phyloP scores from a whole-genome alignment of 2,329 filamentous ascomycete genomes.

The Lachnellula hyalina region DNA sequence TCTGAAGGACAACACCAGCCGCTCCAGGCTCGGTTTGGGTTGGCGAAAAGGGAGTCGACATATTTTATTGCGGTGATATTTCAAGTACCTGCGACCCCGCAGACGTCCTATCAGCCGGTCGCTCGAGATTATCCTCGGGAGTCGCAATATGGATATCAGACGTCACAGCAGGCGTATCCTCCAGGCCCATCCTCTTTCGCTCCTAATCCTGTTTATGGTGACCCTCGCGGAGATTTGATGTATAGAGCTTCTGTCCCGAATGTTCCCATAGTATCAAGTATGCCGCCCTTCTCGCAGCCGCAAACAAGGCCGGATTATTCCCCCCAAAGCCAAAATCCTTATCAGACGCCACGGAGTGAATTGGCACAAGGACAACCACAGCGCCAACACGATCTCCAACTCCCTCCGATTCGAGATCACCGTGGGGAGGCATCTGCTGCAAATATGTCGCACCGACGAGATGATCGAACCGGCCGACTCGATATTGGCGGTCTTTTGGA shows the following conservation, averaged over 20 bases:
- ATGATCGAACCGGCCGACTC: constrained; percentile 49
- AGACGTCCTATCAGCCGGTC: constrained; percentile 23
- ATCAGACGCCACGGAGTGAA: constrained; percentile 51
- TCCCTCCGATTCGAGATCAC: constrained; percentile 38
- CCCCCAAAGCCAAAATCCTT: constrained; percentile 34
- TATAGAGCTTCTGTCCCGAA: constrained; percentile 23
- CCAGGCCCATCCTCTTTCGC: constrained; percentile 22
- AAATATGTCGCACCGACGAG: constrained; percentile 34
- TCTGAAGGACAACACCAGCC: constrained; percentile 47
- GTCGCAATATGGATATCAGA: constrained; percentile 28
- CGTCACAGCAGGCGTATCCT: constrained; percentile 22
- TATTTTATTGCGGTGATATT: constrained; percentile 52
- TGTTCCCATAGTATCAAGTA: constrained; percentile 33
- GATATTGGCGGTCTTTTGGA: constrained; percentile 60
- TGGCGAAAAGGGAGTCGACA: constrained; percentile 56
- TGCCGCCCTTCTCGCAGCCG: constrained; percentile 43
- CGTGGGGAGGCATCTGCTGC: constrained; percentile 24
- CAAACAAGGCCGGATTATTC: constrained; percentile 41
- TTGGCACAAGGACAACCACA: constrained; percentile 32
- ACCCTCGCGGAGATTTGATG: constrained; percentile 24
- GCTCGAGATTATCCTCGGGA: constrained; percentile 27
- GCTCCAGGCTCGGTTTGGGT: constrained; percentile 47
- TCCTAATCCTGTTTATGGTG: constrained; percentile 17
- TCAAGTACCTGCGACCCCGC: constrained; percentile 21
- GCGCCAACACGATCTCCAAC: constrained; percentile 34